A percentile compares a stretch with the other conserved stretches of the same genome.
These are phyloP conservation scores for Tylopilus cervinicoccineus DNA, from an alignment of 768 basidiomycete species.

Conservation along the genomic window DNA sequence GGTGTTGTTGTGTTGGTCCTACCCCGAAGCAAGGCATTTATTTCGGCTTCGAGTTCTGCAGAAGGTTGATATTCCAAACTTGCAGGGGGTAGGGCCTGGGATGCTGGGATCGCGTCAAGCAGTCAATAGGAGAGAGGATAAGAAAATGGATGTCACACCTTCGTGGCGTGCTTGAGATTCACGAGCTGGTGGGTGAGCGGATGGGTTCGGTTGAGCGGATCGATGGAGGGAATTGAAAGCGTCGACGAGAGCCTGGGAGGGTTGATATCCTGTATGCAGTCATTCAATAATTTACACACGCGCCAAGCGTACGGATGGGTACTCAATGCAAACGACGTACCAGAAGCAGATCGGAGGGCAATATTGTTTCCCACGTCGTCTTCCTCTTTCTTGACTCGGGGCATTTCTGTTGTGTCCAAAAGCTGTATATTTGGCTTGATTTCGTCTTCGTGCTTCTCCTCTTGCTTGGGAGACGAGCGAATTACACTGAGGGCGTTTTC, in stretches of 20 bases:
- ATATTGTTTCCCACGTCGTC: not conserved
- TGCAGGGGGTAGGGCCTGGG: not conserved
- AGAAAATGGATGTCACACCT: not conserved
- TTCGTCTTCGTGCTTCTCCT: slow-evolving; percentile 1
- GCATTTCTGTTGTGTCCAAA: slow-evolving; percentile 6
- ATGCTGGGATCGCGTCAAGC: not conserved
- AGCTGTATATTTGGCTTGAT: not conserved
- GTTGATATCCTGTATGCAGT: slow-evolving; percentile 9
- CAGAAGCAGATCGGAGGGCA: not conserved
- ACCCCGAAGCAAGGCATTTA: not conserved
- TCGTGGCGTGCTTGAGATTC: not conserved
- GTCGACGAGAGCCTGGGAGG: slow-evolving; percentile 12
- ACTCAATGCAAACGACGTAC: not conserved
- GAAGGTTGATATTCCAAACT: slow-evolving; percentile 10
- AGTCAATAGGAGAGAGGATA: not conserved
- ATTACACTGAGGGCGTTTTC: slow-evolving; percentile 21
- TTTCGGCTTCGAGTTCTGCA: not conserved
- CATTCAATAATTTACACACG: not conserved
- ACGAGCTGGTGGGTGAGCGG: not conserved
- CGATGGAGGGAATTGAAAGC: slow-evolving; percentile 4
- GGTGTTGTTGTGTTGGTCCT: not conserved
- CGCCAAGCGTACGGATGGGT: not conserved
- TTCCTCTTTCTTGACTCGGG: slow-evolving; percentile 7
- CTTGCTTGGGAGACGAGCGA: slow-evolving; percentile 3
- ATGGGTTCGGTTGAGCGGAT: not conserved